Percentiles rank a stretch among this genome's conserved stretches.
Evolutionary conservation across 441 rosid genomes (phyloP).

Genomic region (Melastoma candidum): DNA sequence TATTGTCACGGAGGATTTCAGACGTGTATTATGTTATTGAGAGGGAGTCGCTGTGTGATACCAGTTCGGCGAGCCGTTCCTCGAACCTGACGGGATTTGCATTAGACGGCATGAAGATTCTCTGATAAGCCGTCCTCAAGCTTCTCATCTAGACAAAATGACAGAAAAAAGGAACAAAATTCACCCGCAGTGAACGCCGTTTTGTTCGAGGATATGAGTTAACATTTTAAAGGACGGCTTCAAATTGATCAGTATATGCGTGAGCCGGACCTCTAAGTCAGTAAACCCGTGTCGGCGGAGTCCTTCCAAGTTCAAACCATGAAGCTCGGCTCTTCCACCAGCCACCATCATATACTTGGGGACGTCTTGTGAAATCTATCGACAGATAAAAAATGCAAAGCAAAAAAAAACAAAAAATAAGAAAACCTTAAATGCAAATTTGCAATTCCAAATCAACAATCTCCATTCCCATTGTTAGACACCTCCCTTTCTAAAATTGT

Average conservation of each 20-base stretch:
- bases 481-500: not conserved
- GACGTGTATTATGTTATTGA: not conserved
- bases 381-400: conserved; percentile 5
- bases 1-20: not conserved
- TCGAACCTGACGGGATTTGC: conserved; percentile 37
- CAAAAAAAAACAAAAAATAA: conserved; percentile 4
- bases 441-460: not conserved
- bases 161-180: conserved; percentile 12
- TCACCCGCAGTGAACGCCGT: conserved; percentile 2
- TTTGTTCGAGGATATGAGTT: not conserved
- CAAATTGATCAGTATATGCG: no score
- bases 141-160: conserved; percentile 52
- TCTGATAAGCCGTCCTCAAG: conserved; percentile 66
- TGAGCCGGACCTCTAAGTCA: conserved; percentile 38
- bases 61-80: conserved; percentile 73
- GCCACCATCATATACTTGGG: conserved; percentile 86
- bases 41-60: conserved; percentile 16
- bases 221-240: no score
- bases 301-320: conserved; percentile 83
- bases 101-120: conserved; percentile 66
- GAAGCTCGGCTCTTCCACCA: conserved; percentile 88
- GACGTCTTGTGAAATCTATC: conserved; percentile 88
- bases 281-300: conserved; percentile 72
- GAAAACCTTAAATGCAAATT: no score
- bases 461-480: no score